Conservation (phyloP, 352 stramenopile species). For the Globisporangium carolinianum region DNA sequence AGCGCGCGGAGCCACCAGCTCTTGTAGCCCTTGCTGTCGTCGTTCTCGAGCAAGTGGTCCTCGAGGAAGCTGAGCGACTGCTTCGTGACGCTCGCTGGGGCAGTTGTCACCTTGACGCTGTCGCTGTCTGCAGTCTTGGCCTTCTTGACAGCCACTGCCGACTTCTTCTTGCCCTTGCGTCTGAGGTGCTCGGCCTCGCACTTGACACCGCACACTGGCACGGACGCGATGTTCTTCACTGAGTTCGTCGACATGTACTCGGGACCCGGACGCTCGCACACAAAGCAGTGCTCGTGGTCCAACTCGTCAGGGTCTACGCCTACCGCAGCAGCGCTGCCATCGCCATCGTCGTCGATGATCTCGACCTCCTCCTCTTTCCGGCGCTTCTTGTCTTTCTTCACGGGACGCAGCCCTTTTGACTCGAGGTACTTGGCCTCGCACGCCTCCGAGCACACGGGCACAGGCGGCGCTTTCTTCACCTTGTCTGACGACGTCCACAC, state of each 20-base stretch:
- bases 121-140: constrained; percentile 22
- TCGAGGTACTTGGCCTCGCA: constrained; percentile 56
- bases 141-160: constrained; percentile 25
- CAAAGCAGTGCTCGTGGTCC: constrained; percentile 42
- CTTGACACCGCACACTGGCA: constrained; percentile 59
- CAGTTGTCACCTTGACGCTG: background rate
- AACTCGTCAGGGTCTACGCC: constrained; percentile 7
- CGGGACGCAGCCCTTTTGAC: constrained; percentile 36
- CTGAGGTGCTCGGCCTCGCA: constrained; percentile 49
- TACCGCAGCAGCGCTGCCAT: background rate
- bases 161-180: constrained; percentile 15
- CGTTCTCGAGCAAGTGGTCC: constrained; percentile 64
- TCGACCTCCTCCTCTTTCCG: constrained; percentile 6
- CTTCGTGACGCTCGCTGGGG: background rate
- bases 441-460: constrained; percentile 47
- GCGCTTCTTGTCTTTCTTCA: constrained; percentile 14
- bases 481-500: constrained; percentile 63
- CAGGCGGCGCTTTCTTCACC: constrained; percentile 40
- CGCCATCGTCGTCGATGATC: constrained; percentile 13
- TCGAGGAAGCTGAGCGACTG: constrained; percentile 68
- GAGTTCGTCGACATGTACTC: constrained; percentile 58
- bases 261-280: constrained; percentile 50
- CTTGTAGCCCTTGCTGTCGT: constrained; percentile 73
- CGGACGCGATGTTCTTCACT: constrained; percentile 40
- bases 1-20: constrained; percentile 81